phyloP scores from a whole-genome alignment of 1,284 basidiomycete genomes.

The Kwoniella shivajii region DNA sequence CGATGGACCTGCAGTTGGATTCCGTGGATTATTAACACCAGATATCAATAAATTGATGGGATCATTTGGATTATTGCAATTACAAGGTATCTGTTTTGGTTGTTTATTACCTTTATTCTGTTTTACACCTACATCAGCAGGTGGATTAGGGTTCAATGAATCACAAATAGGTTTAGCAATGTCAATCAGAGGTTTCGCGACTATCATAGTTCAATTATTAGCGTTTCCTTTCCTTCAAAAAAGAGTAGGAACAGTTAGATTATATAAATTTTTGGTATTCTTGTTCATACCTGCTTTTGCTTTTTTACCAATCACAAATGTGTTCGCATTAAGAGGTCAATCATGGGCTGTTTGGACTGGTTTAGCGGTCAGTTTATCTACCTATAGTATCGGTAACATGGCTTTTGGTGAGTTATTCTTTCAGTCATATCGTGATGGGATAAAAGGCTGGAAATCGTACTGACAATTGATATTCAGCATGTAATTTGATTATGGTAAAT shows the following conservation, averaged over 20 bases:
- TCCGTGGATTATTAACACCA: conserved; percentile 12
- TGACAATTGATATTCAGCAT: conserved; percentile 24
- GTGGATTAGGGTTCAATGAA: conserved; percentile 42
- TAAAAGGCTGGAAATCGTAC: not conserved
- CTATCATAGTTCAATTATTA: conserved; percentile 43
- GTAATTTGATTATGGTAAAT: conserved; percentile 46
- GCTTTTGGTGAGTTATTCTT: conserved; percentile 35
- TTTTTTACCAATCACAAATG: conserved; percentile 40
- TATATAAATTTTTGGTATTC: conserved; percentile 37
- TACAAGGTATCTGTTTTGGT: conserved; percentile 32
- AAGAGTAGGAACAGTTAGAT: conserved; percentile 35
- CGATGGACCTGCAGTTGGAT: conserved; percentile 12
- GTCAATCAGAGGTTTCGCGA: conserved; percentile 35
- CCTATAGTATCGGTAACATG: conserved; percentile 33
- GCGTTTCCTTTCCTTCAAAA: conserved; percentile 44
- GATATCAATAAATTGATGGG: conserved; percentile 36
- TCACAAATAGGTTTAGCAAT: conserved; percentile 43
- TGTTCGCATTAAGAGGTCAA: conserved; percentile 29
- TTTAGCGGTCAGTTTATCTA: conserved; percentile 20
- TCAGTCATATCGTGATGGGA: not conserved
- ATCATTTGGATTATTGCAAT: conserved; percentile 39
- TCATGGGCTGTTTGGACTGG: conserved; percentile 37
- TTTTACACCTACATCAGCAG: conserved; percentile 42
- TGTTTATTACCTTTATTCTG: conserved; percentile 47
- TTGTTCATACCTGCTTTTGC: conserved; percentile 42